Conservation (phyloP, 106 monocot species). For the Apostasia shenzhenica region DNA sequence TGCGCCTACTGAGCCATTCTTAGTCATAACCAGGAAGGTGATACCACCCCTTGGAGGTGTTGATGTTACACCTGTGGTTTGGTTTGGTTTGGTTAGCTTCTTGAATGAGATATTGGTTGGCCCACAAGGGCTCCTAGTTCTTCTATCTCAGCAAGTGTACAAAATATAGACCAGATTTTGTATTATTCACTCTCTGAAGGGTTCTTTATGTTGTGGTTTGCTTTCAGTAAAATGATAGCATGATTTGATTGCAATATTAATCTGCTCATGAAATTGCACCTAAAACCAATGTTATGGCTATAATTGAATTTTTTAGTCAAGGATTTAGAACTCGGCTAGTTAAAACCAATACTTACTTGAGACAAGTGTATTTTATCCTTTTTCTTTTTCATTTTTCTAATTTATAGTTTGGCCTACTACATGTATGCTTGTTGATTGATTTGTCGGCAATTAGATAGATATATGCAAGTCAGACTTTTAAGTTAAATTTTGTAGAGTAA, state of each 20-base stretch:
- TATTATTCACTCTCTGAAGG: not conserved
- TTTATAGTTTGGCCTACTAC: too few relatives aligned
- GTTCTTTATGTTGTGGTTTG: not conserved
- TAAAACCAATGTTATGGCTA: too few relatives aligned
- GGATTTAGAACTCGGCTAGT: too few relatives aligned
- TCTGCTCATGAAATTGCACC: too few relatives aligned
- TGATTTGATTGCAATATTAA: not conserved
- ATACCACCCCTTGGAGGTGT: slow-evolving; percentile 85
- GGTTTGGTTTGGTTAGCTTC: slow-evolving; percentile 86
- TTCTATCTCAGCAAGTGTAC: slow-evolving; percentile 63
- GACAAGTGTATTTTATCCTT: too few relatives aligned
- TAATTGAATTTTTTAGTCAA: too few relatives aligned
- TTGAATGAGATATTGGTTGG: slow-evolving; percentile 77
- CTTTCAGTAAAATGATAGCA: not conserved
- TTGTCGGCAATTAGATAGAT: too few relatives aligned
- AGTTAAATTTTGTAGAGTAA: too few relatives aligned
- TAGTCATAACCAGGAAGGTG: slow-evolving; percentile 53
- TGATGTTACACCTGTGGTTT: slow-evolving; percentile 89
- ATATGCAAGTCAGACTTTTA: too few relatives aligned
- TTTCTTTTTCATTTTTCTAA: too few relatives aligned
- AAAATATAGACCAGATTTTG: not conserved
- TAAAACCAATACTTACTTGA: too few relatives aligned
- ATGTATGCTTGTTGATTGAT: too few relatives aligned
- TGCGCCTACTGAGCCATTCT: slow-evolving; percentile 77
- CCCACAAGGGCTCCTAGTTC: slow-evolving; percentile 75